phyloP scores from a whole-genome alignment of 2,329 filamentous ascomycete genomes.

The Ramularia endophylla region DNA sequence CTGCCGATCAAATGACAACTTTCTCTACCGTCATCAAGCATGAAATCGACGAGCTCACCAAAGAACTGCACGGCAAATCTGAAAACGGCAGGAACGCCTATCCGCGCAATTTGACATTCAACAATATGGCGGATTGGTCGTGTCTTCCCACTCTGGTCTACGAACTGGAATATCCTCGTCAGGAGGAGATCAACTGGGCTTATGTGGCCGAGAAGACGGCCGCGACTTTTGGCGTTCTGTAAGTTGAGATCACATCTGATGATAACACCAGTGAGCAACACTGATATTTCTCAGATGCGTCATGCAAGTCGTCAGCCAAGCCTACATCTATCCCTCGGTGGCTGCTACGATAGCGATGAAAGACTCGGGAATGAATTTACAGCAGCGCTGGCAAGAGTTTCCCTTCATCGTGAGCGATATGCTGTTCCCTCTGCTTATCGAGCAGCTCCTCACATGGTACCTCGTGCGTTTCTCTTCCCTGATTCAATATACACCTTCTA shows the following conservation, averaged over 20 bases:
- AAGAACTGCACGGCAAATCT: conserved; percentile 61
- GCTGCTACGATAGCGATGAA: conserved; percentile 62
- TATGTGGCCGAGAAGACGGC: conserved; percentile 68
- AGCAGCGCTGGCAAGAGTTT: conserved; percentile 59
- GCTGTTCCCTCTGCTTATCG: conserved; percentile 72
- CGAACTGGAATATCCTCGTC: conserved; percentile 71
- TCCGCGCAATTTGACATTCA: conserved; percentile 61
- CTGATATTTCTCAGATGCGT: conserved; percentile 38
- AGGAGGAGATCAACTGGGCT: conserved; percentile 62
- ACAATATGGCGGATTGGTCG: conserved; percentile 66
- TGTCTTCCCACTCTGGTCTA: conserved; percentile 72
- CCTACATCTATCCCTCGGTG: conserved; percentile 71
- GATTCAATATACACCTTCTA: too few species aligned
- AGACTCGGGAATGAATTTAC: conserved; percentile 56
- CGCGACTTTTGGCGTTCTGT: conserved; percentile 66
- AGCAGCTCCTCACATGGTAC: conserved; percentile 73
- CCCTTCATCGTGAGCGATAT: conserved; percentile 71
- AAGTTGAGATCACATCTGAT: too few species aligned
- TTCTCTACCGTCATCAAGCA: conserved; percentile 61
- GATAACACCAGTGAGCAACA: too few species aligned
- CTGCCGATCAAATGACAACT: conserved; percentile 55
- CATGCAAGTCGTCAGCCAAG: conserved; percentile 73
- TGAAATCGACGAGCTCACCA: conserved; percentile 59
- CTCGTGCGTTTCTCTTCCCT: too few species aligned
- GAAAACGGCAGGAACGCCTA: conserved; percentile 50